Evolutionary conservation across 768 basidiomycete genomes (phyloP), one percentile per base, ranked within the genome.

Genomic region (Lyophyllum decastes): DNA sequence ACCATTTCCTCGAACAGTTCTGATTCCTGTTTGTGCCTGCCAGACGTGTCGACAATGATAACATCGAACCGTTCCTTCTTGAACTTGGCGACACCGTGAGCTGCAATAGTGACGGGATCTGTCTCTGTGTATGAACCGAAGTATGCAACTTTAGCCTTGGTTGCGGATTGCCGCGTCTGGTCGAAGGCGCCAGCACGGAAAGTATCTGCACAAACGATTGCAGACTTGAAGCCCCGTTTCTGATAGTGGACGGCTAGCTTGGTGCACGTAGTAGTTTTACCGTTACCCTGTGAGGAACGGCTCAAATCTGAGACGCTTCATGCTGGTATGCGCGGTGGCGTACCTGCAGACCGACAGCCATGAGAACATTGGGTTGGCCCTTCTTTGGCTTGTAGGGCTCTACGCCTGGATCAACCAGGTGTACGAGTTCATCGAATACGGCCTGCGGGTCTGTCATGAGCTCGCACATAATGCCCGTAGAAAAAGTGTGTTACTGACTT

Each of bases 121-220:
- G 95, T 98, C 74, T 99, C 97, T 38, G 97, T 99, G 75, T 99
- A 98, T 52, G 92, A 95, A 21, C 97, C 97, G 75, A 95, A 99
- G 82, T 97, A 99, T 2, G 97, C 95, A 14, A 99, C 94, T 72
- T 98, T 98, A 38, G 97, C 97, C 73, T 97, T 96, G 14, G 95
- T 97, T 19, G 97, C 96, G 49, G 96, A 98, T 77, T 99, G 97
- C 69, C 97, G 89, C 11, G 97, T 94, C 72, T 99, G 97, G 74
- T 99, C 97, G 74, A 99, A 99, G 35, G 97, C 97, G 51, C 97
- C 97, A 2, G 97, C 97, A 76, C 97, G 92, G 80, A 99, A 99
- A 0, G 97, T 99, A 73, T 99, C 97, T 21, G 97, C 97, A 67
- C 97, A 99, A 63, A 99, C 96, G 53, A 99, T 95, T 59, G 89